These are phyloP conservation scores for Globisporangium acanthophoron DNA, from an alignment of 352 stramenopile genomes.

Conservation along the genomic window DNA sequence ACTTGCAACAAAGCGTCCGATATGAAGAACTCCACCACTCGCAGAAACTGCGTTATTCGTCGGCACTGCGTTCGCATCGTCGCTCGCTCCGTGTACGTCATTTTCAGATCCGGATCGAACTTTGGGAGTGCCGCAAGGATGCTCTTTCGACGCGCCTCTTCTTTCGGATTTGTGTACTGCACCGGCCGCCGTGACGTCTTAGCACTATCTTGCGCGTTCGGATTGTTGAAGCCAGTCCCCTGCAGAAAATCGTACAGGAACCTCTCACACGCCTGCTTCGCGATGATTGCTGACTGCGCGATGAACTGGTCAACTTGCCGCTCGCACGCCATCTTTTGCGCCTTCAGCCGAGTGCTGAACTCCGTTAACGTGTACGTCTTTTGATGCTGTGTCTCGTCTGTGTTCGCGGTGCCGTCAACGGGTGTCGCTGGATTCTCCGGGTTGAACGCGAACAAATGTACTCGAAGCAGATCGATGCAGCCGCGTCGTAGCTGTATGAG, in stretches of 20 bases:
- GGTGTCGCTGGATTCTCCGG: not conserved
- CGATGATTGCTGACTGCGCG: slow-evolving; percentile 40
- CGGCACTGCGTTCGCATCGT: slow-evolving; percentile 89
- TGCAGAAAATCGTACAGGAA: slow-evolving; percentile 54
- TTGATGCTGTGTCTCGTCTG: slow-evolving; percentile 13
- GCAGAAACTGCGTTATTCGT: slow-evolving; percentile 89
- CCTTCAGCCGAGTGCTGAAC: slow-evolving; percentile 72
- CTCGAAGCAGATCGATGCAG: slow-evolving; percentile 43
- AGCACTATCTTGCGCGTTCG: not conserved
- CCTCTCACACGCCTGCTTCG: slow-evolving; percentile 59
- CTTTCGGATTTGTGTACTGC: slow-evolving; percentile 12
- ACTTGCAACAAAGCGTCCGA: slow-evolving; percentile 71
- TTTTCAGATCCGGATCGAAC: slow-evolving; percentile 37
- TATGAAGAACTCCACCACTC: slow-evolving; percentile 89
- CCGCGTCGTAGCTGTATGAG: slow-evolving; percentile 64
- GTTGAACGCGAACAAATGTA: slow-evolving; percentile 45
- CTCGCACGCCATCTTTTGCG: slow-evolving; percentile 61
- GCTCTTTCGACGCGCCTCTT: slow-evolving; percentile 11
- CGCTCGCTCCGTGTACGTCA: slow-evolving; percentile 94
- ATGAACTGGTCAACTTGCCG: slow-evolving; percentile 58
- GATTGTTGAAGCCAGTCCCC: slow-evolving; percentile 49
- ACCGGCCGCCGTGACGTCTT: not conserved
- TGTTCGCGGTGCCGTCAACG: not conserved
- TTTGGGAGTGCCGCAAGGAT: slow-evolving; percentile 14
- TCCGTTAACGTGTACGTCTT: slow-evolving; percentile 77